Evolutionary conservation across 208 protist species (phyloP), one percentile per base, ranked within the genome.

Genomic region (Tritrichomonas foetus): DNA sequence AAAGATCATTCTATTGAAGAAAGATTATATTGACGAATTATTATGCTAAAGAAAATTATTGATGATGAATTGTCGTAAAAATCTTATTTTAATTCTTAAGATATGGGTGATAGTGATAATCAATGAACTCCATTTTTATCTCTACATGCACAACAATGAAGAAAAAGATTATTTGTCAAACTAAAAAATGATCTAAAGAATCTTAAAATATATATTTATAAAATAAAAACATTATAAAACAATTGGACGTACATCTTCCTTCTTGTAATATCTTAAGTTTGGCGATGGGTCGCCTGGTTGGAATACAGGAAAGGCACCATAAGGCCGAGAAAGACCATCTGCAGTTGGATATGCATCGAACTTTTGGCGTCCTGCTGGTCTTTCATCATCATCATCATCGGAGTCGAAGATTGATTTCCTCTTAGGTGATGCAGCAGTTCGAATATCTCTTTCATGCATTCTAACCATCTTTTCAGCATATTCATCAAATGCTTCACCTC

Each of bases 231-330:
- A n/a, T 89, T 89, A 89, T 57, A 89, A 33, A 20, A 36, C 20
- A 20, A 89, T 89, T 57, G 78, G 78, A 39, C 78, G 25, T 16
- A 53, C 78, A 53, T 44, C 41, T 57, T 89, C 78, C 0, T 89
- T 89, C 47, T 30, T 89, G 44, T 89, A 89, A 89, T 89, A 36
- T 57, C 78, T 89, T n/a, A 89, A 36, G 39, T 89, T 53, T 57
- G 47, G 47, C 11, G 78, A 89, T 20, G 78, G 78, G 0, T 89
- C 47, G 20, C n/a, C 78, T 16, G 78, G 78, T 47, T 89, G 78
- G 30, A 89, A 89, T 13, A 89, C 78, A 33, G 78, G 78, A 30
- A 89, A 89, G 53, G 41, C 47, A 41, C 78, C 78, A 57, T 89
- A 89, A 39, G 78, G 78, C 27, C 78, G 53, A 22, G 78, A 89